Evolutionary conservation across 805 yeast species (phyloP).

Genomic region (Yarrowia keelungensis): DNA sequence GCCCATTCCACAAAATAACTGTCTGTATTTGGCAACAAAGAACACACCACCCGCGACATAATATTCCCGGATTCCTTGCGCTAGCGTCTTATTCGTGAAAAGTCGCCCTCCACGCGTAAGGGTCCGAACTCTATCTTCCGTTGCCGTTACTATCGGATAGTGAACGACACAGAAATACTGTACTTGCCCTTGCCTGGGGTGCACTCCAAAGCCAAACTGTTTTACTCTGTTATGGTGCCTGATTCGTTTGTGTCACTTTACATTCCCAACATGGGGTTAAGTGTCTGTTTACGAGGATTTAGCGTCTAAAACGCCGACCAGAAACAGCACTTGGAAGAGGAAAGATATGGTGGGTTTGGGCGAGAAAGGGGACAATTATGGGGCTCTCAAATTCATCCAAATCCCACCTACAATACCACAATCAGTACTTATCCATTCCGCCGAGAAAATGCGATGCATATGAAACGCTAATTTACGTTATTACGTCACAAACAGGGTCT

Average conservation of each 20-base stretch:
- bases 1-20: too few species aligned
- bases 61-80: not conserved
- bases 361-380: too few species aligned
- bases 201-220: not conserved
- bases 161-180: not conserved
- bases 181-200: not conserved
- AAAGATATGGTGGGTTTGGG: too few species aligned
- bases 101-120: slow-evolving; percentile 8
- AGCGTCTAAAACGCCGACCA: not conserved
- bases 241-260: not conserved
- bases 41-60: too few species aligned
- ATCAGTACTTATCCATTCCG: not conserved
- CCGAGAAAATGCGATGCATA: slow-evolving; percentile 29
- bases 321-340: not conserved
- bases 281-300: not conserved
- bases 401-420: not conserved
- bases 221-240: not conserved
- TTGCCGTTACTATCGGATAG: not conserved
- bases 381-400: too few species aligned
- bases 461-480: not conserved
- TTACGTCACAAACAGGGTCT: too few species aligned
- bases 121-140: slow-evolving; percentile 10
- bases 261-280: not conserved
- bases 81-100: slow-evolving; percentile 3
- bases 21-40: too few species aligned